phyloP scores from a whole-genome alignment of 106 monocot species.

The Ottelia alismoides region DNA sequence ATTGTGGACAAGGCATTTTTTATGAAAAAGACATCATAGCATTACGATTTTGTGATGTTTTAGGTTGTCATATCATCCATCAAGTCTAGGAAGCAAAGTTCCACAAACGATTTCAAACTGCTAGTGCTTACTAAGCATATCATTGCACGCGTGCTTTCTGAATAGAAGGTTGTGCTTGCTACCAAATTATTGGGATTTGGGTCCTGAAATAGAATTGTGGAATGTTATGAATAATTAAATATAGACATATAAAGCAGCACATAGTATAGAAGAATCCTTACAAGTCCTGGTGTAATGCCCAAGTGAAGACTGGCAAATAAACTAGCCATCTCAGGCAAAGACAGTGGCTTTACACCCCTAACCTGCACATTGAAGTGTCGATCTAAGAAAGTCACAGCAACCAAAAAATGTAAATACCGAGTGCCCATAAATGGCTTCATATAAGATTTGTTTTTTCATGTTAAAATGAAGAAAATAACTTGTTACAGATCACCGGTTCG shows the following conservation, averaged over 20 bases:
- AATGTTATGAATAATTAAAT: conserved; percentile 1
- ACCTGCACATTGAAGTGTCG: conserved; percentile 34
- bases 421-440: too few species aligned
- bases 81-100: too few species aligned
- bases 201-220: conserved; percentile 37
- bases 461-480: too few species aligned
- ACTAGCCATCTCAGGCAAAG: conserved; percentile 81
- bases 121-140: conserved; percentile 94
- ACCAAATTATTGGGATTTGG: conserved; percentile 90
- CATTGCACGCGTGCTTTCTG: conserved; percentile 59
- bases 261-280: conserved; percentile 19
- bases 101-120: too few species aligned
- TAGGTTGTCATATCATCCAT: too few species aligned
- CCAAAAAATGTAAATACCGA: background rate
- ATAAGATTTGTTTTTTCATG: too few species aligned
- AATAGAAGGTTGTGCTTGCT: conserved; percentile 77
- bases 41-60: too few species aligned
- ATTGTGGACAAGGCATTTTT: too few species aligned
- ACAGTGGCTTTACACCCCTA: conserved; percentile 79
- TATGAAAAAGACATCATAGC: too few species aligned
- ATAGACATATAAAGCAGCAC: background rate
- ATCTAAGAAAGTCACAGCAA: background rate
- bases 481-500: too few species aligned
- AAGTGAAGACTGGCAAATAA: conserved; percentile 62
- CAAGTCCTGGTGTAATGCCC: conserved; percentile 76